These are phyloP conservation scores for Bryoerythrophyllum caledonicum DNA, from an alignment of 225 moss, liverwort and hornwort species.

Conservation along the genomic window DNA sequence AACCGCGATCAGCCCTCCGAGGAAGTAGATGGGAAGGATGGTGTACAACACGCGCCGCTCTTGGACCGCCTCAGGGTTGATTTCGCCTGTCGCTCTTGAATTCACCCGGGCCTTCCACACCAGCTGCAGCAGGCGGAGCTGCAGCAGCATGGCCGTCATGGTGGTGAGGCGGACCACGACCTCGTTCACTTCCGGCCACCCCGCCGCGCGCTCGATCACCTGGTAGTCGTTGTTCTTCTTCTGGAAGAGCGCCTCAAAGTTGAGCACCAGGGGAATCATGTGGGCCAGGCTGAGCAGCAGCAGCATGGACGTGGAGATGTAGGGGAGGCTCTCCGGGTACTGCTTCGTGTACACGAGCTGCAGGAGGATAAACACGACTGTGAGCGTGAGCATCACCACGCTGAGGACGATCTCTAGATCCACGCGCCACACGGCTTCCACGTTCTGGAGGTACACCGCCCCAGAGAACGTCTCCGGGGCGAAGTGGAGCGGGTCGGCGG, in stretches of 20 bases:
- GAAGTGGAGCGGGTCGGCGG: constrained; percentile 40
- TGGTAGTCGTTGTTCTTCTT: constrained; percentile 14
- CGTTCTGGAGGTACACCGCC: constrained; percentile 26
- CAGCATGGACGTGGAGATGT: constrained; percentile 64
- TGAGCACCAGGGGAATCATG: constrained; percentile 64
- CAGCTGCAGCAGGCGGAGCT: constrained; percentile 52
- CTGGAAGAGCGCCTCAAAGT: constrained; percentile 67
- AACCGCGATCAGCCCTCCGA: constrained; percentile 47
- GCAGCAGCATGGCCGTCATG: constrained; percentile 64
- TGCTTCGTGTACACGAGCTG: constrained; percentile 54
- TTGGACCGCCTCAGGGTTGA: constrained; percentile 32
- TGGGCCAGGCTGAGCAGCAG: constrained; percentile 54
- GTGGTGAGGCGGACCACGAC: constrained; percentile 62
- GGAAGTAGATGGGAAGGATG: constrained; percentile 43
- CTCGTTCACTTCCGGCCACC: constrained; percentile 67
- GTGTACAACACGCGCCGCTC: constrained; percentile 49
- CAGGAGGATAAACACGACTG: constrained; percentile 44
- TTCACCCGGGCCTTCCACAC: constrained; percentile 47
- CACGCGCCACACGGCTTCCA: constrained; percentile 42
- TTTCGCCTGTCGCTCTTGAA: constrained; percentile 22
- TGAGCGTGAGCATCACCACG: constrained; percentile 59
- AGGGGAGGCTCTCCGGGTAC: constrained; percentile 60
- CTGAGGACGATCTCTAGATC: constrained; percentile 63
- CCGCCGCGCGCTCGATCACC: constrained; percentile 24
- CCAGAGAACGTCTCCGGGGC: constrained; percentile 46